Base-by-base conservation (phyloP, 306 rosid genomes). In the Senna tora region DNA sequence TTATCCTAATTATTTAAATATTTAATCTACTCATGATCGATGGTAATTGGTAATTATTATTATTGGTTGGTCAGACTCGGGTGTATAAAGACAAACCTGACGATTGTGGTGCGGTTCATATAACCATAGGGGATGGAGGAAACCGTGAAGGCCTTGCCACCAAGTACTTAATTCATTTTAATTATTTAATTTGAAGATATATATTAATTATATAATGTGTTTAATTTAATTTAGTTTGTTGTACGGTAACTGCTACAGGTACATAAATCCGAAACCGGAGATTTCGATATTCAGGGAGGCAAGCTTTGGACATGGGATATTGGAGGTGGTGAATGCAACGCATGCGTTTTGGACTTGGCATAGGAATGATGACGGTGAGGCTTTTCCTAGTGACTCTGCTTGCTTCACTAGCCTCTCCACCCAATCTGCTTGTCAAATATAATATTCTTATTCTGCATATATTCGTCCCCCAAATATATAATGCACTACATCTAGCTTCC, bases 111-210 rank as follows among this genome's bases (percentile, higher is more conserved):
- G 89, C 97, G 0, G 82, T 91, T 28, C 45, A 89, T 79, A 87
- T 94, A 52, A 94, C 87, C 20, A 89, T 91, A 50, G 97, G 97
- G 4, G 99, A 94, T 77, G 99, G 99, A 20, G 99, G 99, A 16
- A 94, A 94, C 82, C 86, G 88, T 8, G 99, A 94, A 86, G 99
- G 97, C 59, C 92, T 91, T 20, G 92, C 95, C 2, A 67, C 32
- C 49, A 43, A 71, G 97, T 93, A 84, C 82, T 32, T n/a, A 56
- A 45, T 45, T 45, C 6, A 33, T 2, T 33, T 33, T 6, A 33
- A 2, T 33, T 7, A 36, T 36, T 33, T 2, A 33, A 4, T 36
- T 2, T 36, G 8, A 36, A 4, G 39, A 4, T 36, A 36, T 25
- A 36, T 36, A 7, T 7, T 36, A 36, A 7, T 36, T n/a, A n/a